Percentiles rank a stretch among this genome's conserved stretches.
Evolutionary conservation across 352 stramenopile species (phyloP).

Genomic region (Globisporangium spinosum): DNA sequence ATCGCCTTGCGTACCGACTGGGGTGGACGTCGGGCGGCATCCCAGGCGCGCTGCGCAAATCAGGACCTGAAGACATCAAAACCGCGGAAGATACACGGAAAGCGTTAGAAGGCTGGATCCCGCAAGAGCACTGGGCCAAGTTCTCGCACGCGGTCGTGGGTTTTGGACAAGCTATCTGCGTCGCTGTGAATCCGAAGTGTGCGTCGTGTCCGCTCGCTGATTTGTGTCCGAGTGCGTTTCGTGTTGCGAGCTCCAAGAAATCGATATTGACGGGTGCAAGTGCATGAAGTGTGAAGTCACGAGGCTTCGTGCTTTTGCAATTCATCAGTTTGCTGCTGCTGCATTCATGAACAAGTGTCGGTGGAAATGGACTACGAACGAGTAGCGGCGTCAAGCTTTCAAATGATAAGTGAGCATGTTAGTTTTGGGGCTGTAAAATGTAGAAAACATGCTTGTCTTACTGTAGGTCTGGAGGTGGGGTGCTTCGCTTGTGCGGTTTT

Average conservation of each 20-base stretch:
- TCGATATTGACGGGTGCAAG: slow-evolving; percentile 16
- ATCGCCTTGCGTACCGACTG: slow-evolving; percentile 62
- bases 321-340: background rate
- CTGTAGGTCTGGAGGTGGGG: background rate
- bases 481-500: background rate
- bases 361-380: background rate
- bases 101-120: slow-evolving; percentile 64
- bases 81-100: slow-evolving; percentile 46
- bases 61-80: background rate
- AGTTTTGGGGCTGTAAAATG: background rate
- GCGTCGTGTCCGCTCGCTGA: slow-evolving; percentile 45
- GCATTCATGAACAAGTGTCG: background rate
- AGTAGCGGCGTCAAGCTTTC: background rate
- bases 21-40: slow-evolving; percentile 34
- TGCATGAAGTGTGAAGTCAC: background rate
- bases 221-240: slow-evolving; percentile 49
- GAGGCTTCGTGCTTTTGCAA: background rate
- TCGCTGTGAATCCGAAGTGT: slow-evolving; percentile 50
- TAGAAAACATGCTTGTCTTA: slow-evolving; percentile 9
- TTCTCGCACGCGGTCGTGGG: slow-evolving; percentile 67
- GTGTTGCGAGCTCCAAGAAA: slow-evolving; percentile 7
- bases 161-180: slow-evolving; percentile 70
- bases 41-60: slow-evolving; percentile 1
- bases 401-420: background rate
- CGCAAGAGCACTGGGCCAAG: slow-evolving; percentile 45